phyloP scores from a whole-genome alignment of 1,284 basidiomycete genomes.

The Flammula alnicola region DNA sequence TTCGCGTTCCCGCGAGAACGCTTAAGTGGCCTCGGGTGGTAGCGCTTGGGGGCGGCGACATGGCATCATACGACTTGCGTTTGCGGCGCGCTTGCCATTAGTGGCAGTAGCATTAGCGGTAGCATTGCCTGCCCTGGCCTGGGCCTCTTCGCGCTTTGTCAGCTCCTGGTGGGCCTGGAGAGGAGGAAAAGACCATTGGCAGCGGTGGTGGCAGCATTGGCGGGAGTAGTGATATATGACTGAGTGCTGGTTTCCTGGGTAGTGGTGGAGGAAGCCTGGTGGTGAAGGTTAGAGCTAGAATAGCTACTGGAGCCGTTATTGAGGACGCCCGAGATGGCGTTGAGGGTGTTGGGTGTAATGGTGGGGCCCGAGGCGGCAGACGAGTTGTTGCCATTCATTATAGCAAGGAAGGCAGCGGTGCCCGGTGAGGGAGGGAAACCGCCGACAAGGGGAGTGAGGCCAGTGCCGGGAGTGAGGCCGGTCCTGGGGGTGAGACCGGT shows the following conservation, averaged over 20 bases:
- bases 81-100: conserved; percentile 62
- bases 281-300: conserved; percentile 22
- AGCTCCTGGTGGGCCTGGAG: conserved; percentile 95
- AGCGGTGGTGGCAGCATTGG: conserved; percentile 60
- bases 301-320: conserved; percentile 39
- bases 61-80: conserved; percentile 63
- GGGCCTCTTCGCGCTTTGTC: conserved; percentile 89
- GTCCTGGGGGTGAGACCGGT: conserved; percentile 86
- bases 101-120: conserved; percentile 33
- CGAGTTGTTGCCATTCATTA: conserved; percentile 67
- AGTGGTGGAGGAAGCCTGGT: conserved; percentile 23
- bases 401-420: conserved; percentile 90
- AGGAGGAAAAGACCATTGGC: conserved; percentile 94
- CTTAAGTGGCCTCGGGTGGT: too few relatives aligned
- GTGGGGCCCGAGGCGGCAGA: conserved; percentile 61
- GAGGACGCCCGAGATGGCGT: conserved; percentile 78
- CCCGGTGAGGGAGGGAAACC: conserved; percentile 89
- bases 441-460: conserved; percentile 86
- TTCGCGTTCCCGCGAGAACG: conserved; percentile 46
- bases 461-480: conserved; percentile 82
- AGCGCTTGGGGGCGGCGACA: conserved; percentile 30
- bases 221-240: conserved; percentile 48
- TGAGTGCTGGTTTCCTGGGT: conserved; percentile 20
- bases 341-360: conserved; percentile 92
- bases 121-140: conserved; percentile 51